Base-by-base conservation (phyloP, 2,329 filamentous ascomycete genomes). In the Xylaria sp. region DNA sequence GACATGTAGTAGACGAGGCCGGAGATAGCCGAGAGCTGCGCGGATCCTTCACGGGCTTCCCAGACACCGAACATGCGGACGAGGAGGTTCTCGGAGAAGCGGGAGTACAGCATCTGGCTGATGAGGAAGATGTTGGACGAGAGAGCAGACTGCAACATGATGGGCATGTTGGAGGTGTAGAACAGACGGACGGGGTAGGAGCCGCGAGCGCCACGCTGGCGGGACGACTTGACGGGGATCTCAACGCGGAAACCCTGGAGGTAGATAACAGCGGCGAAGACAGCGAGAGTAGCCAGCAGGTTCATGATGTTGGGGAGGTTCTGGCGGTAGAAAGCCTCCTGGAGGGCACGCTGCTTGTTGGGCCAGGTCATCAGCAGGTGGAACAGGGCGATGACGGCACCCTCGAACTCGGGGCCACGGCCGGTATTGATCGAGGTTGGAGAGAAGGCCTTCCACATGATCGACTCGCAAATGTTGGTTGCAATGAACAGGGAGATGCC, bases 141-240 rank as follows among this genome's bases (percentile, higher is more conserved):
- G 66, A 99, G 86, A 66, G 94, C 94, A 44, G 93, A 97, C 82
- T 99, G 95, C 75, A 99, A 85, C 94, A 99, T 99, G 79, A 99
- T 99, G 72, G 94, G 94, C 95, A 99, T 99, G 89, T 99, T 99
- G 75, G 92, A 97, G 73, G 94, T 99, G 82, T 99, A 99, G 87
- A 99, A 99, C 56, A 99, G 90, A 71, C 95, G 93, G 75, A 99
- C 87, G 69, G 94, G 94, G 85, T 97, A 99, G 39, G 92, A 96
- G 71, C 93, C 95, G 70, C 94, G 93, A 74, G 96, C 94, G 77
- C 94, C 94, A 83, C 94, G 92, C 85, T 99, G 94, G 79, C 94
- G 92, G 68, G 92, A 93, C 57, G 92, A 97, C 88, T 99, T 99
- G 84, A 99, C 94, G 60, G 95, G 95, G 72, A 99, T 99, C 81